phyloP scores from a whole-genome alignment of 352 stramenopile species.

The Phytopythium montanum region DNA sequence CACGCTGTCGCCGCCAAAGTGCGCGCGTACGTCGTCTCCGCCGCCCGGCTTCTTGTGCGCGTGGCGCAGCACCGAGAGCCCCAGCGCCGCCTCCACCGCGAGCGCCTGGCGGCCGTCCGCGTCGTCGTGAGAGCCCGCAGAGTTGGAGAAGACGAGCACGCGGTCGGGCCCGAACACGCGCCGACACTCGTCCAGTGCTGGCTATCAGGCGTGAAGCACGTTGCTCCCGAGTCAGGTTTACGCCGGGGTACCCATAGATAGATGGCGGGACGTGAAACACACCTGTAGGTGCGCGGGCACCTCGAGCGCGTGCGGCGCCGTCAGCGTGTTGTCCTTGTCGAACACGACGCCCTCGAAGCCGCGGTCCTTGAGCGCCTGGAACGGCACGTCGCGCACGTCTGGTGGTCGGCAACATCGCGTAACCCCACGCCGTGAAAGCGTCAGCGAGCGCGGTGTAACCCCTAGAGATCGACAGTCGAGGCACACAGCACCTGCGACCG shows the following conservation, averaged over 20 bases:
- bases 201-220: conserved; percentile 9
- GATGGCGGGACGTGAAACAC: not conserved
- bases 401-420: too few relatives aligned
- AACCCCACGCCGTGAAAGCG: too few relatives aligned
- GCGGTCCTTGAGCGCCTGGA: conserved; percentile 63
- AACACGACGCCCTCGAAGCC: conserved; percentile 94
- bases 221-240: too few relatives aligned
- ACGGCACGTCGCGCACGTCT: conserved; percentile 85
- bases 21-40: conserved; percentile 79
- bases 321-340: conserved; percentile 98
- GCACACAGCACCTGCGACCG: conserved; percentile 58
- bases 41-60: conserved; percentile 93
- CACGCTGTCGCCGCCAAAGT: conserved; percentile 65
- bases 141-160: conserved; percentile 96
- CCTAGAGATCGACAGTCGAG: not conserved
- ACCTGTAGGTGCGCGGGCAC: conserved; percentile 73
- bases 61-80: conserved; percentile 89
- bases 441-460: not conserved
- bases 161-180: conserved; percentile 86
- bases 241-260: too few relatives aligned
- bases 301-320: conserved; percentile 83
- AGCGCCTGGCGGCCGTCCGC: conserved; percentile 70
- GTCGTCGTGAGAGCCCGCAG: conserved; percentile 92
- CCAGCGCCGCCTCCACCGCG: conserved; percentile 75
- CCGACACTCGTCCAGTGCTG: conserved; percentile 68